Conservation (phyloP, 768 basidiomycete species). For the Rhodotorula graminis region DNA sequence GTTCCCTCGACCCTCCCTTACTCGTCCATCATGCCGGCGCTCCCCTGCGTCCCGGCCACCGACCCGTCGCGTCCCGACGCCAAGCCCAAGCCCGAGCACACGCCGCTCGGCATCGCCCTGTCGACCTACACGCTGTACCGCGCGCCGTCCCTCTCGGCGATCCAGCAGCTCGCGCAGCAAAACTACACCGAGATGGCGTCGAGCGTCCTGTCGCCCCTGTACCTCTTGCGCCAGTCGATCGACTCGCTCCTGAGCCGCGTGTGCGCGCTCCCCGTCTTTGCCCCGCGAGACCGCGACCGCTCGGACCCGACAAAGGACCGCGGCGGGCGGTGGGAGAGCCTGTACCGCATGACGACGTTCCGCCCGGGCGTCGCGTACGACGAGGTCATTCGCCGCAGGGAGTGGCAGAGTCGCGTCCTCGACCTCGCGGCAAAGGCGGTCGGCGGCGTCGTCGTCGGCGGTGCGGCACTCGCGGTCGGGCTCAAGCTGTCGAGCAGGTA, state of each 20-base stretch:
- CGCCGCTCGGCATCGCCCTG: conserved; percentile 57
- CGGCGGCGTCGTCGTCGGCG: neutral
- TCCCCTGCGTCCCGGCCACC: neutral
- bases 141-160: conserved; percentile 82
- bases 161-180: conserved; percentile 85
- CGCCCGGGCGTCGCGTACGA: conserved; percentile 90
- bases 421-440: conserved; percentile 49
- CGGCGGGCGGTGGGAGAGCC: conserved; percentile 74
- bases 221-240: conserved; percentile 34
- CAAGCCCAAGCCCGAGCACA: neutral
- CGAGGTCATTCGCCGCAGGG: conserved; percentile 66
- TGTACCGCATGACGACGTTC: conserved; percentile 98
- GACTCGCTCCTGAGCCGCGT: conserved; percentile 36
- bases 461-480: neutral
- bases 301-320: conserved; percentile 21
- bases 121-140: conserved; percentile 72
- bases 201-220: conserved; percentile 25
- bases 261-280: conserved; percentile 30
- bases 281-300: neutral
- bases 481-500: conserved; percentile 1
- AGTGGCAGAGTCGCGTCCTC: conserved; percentile 64
- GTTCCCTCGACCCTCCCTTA: conserved; percentile 32
- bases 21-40: conserved; percentile 11
- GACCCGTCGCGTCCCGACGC: neutral
- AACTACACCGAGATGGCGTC: conserved; percentile 73